phyloP scores from a whole-genome alignment of 1,284 basidiomycete genomes.

The Fomitiporia mediterranea region DNA sequence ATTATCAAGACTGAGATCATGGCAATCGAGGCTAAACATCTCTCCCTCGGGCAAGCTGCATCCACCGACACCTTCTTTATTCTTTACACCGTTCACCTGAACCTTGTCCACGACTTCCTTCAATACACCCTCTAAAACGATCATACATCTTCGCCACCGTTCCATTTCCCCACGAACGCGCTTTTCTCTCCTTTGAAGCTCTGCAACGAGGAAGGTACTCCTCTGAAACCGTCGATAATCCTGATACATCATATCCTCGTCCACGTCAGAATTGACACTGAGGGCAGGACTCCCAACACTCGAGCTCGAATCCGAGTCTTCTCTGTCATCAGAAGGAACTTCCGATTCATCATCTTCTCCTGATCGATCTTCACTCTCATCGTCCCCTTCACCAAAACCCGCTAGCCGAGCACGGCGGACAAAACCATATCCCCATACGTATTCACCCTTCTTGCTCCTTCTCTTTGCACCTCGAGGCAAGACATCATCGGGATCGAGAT shows the following conservation, averaged over 20 bases:
- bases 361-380: conserved; percentile 53
- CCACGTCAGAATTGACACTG: conserved; percentile 21
- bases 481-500: conserved; percentile 74
- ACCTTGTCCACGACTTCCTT: conserved; percentile 7
- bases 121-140: conserved; percentile 37
- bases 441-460: conserved; percentile 13
- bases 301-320: conserved; percentile 69
- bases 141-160: conserved; percentile 63
- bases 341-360: conserved; percentile 61
- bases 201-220: conserved; percentile 67
- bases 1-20: conserved; percentile 76
- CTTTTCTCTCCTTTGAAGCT: conserved; percentile 58
- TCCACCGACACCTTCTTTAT: conserved; percentile 23
- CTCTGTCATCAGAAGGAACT: conserved; percentile 69
- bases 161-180: conserved; percentile 62
- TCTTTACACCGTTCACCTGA: conserved; percentile 16
- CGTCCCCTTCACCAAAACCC: conserved; percentile 9
- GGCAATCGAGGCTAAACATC: conserved; percentile 69
- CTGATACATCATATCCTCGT: conserved; percentile 51
- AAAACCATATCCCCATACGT: conserved; percentile 18
- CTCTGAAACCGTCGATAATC: conserved; percentile 76
- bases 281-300: conserved; percentile 30
- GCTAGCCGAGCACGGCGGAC: conserved; percentile 9
- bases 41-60: conserved; percentile 33
- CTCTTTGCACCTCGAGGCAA: conserved; percentile 11